These are phyloP conservation scores for Blakeslea trispora DNA, from an alignment of 371 early-diverging fungal genomes.

Conservation along the genomic window DNA sequence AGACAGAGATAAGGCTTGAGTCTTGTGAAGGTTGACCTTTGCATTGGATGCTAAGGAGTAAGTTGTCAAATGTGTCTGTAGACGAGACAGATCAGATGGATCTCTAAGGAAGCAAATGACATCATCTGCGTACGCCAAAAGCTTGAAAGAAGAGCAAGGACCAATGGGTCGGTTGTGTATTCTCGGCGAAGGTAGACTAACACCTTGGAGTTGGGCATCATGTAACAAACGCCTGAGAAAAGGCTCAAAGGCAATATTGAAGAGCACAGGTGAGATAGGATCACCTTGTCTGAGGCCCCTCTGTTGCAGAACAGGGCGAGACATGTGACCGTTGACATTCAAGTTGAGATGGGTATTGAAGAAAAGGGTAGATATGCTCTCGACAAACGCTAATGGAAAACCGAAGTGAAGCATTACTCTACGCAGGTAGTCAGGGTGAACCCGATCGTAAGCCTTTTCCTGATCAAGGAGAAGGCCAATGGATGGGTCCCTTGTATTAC, in stretches of 20 bases:
- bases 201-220: constrained; percentile 26
- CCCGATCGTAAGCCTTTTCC: constrained; percentile 10
- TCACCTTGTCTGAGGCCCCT: constrained; percentile 31
- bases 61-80: constrained; percentile 3
- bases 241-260: too few species aligned
- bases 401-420: too few species aligned
- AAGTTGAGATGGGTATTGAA: too few species aligned
- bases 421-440: too few species aligned
- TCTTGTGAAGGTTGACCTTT: constrained; percentile 18
- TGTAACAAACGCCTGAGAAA: too few species aligned
- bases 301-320: constrained; percentile 8
- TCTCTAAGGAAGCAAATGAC: constrained; percentile 14
- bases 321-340: constrained; percentile 8
- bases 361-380: constrained; percentile 2
- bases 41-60: constrained; percentile 24
- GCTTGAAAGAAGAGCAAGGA: constrained; percentile 20
- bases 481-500: too few species aligned
- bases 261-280: constrained; percentile 26
- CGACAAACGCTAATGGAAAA: not conserved
- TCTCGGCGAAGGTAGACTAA: too few species aligned
- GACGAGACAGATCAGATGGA: not conserved
- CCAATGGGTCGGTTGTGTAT: too few species aligned
- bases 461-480: too few species aligned
- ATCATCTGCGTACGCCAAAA: constrained; percentile 20
- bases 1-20: constrained; percentile 17